phyloP scores from a whole-genome alignment of 495 filamentous ascomycete genomes.

The Aspergillus heteromorphus region DNA sequence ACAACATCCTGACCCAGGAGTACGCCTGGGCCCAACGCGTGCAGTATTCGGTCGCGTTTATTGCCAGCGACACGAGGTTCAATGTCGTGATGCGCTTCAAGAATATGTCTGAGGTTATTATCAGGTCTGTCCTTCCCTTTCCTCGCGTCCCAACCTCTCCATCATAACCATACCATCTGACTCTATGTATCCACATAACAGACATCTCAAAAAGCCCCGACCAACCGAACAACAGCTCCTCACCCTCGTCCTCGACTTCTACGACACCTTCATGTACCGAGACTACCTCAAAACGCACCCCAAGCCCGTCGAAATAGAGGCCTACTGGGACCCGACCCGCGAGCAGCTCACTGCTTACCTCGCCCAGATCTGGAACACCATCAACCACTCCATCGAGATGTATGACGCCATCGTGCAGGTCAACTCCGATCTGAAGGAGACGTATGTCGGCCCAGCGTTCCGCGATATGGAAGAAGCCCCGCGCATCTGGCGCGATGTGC shows the following conservation, averaged over 20 bases:
- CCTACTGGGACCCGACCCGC: slow-evolving; percentile 7
- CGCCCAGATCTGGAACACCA: slow-evolving; percentile 17
- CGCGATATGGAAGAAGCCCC: slow-evolving; percentile 6
- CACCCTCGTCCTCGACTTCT: slow-evolving; percentile 19
- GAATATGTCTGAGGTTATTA: slow-evolving; percentile 14
- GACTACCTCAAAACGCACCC: slow-evolving; percentile 18
- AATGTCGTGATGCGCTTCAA: slow-evolving; percentile 11
- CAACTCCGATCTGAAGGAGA: slow-evolving; percentile 6
- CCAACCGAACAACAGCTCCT: slow-evolving; percentile 22
- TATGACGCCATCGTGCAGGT: slow-evolving; percentile 11
- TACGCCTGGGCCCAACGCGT: slow-evolving; percentile 1
- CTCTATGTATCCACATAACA: slow-evolving; percentile 2
- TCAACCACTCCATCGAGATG: slow-evolving; percentile 15
- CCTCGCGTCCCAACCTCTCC: neutral
- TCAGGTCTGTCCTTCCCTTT: slow-evolving; percentile 16
- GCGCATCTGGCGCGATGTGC: slow-evolving; percentile 10
- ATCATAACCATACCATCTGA: neutral
- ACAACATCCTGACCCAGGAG: slow-evolving; percentile 12
- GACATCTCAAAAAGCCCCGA: slow-evolving; percentile 20
- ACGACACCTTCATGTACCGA: slow-evolving; percentile 25
- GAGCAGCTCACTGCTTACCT: slow-evolving; percentile 10
- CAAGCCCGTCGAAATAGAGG: slow-evolving; percentile 12
- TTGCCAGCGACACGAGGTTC: neutral
- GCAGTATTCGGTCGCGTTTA: slow-evolving; percentile 3
- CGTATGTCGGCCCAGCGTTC: slow-evolving; percentile 17